Evolutionary conservation across 441 rosid species (phyloP).

Genomic region (Syzygium malaccense): DNA sequence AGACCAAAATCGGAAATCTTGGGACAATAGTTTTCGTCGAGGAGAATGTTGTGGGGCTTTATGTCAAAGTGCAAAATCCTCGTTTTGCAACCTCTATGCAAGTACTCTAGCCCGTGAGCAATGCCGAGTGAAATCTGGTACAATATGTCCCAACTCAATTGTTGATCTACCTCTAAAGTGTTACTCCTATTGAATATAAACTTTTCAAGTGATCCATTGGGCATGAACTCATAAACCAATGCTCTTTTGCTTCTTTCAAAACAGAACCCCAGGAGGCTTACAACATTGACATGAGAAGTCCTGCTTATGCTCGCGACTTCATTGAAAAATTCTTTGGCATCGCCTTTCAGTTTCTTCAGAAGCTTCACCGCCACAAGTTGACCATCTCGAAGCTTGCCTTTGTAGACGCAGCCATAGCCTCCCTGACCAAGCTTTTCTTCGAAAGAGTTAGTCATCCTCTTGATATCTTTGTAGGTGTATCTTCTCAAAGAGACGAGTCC

Average conservation of each 20-base stretch:
- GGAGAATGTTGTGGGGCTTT: neutral
- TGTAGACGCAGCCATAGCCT: neutral
- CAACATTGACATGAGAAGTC: neutral
- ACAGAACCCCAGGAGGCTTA: too few relatives aligned
- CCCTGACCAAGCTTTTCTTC: neutral
- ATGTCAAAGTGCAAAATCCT: neutral
- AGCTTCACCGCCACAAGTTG: neutral
- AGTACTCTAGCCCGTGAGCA: neutral
- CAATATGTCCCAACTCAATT: neutral
- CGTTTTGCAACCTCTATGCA: neutral
- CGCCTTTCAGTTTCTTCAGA: neutral
- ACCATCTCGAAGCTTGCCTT: neutral
- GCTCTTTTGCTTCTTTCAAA: neutral
- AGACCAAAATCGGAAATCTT: neutral
- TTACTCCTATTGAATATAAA: neutral
- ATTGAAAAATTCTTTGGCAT: neutral
- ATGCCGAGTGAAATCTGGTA: neutral
- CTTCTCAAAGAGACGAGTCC: rapidly evolving
- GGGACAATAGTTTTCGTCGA: neutral
- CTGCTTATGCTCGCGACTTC: neutral
- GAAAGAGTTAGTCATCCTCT: neutral
- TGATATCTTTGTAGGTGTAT: neutral
- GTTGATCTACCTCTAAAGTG: too few relatives aligned
- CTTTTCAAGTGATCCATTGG: rapidly evolving
- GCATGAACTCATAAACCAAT: neutral